Base-by-base conservation (phyloP, 2,329 filamentous ascomycete genomes). In the Alternaria gansuensis region DNA sequence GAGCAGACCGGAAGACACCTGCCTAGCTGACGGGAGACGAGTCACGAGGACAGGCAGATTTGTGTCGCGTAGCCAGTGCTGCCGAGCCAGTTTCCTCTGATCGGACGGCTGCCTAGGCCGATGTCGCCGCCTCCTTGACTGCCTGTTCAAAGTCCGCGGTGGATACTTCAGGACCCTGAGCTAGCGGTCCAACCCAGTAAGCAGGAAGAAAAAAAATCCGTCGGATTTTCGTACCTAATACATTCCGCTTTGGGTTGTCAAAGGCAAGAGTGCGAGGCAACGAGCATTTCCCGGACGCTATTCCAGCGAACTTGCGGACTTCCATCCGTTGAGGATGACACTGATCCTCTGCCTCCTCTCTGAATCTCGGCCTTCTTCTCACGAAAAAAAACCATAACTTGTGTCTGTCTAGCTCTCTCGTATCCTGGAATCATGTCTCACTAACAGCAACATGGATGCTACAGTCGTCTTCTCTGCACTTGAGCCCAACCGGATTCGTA, bases 41-140 rank as follows among this genome's bases (percentile, higher is more conserved):
- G 75, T 77, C 75, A 77, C 72, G 73, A 74, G 69, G 68, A 71
- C 67, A 64, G 59, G 51, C 65, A 62, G 60, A 56, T 66, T 58
- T 55, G 48, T 66, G 65, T 62, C 64, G 65, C 62, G 43, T 58
- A 56, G 57, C 64, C 65, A 55, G 44, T 46, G 29, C 44, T 33
- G 44, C 44, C 28, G 44, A 46, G 44, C 29, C 44, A 59, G 41
- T 62, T 48, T 51, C 57, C 51, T 59, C 63, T 52, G 31, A 50
- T 49, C 49, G 17, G 17, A 17, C 17, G 17, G 51, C 46, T 58
- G 41, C 59, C 33, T 55, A 51, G 67, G 72, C 75, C 75, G 75
- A 77, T 75, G 69, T 77, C 75, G 75, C 75, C 75, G 75, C 75
- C 64, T 71, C 60, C 29, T 49, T 53, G 34, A 48, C 49, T 44